Conservation (phyloP, 257 asterid genomes). For the Cruciata laevipes region DNA sequence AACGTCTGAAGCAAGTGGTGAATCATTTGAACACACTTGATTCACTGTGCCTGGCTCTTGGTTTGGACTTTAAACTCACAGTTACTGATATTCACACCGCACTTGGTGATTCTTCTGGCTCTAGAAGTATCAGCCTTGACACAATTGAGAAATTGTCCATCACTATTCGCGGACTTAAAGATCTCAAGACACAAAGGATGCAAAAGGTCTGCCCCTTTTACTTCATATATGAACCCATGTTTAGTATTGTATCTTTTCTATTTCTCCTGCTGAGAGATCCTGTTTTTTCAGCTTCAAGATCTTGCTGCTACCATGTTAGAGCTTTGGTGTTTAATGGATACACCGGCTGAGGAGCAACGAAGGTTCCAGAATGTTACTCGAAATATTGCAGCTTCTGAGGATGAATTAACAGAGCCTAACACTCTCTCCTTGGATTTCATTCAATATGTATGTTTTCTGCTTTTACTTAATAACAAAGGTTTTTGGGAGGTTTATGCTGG, state of each 20-base stretch:
- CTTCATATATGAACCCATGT: conserved; percentile 6
- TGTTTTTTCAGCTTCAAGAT: conserved; percentile 63
- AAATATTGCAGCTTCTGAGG: conserved; percentile 61
- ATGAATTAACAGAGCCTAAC: conserved; percentile 61
- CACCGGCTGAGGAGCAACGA: conserved; percentile 65
- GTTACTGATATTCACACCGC: conserved; percentile 51
- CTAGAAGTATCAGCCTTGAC: conserved; percentile 43
- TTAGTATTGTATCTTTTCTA: not conserved
- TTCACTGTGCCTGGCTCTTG: conserved; percentile 62
- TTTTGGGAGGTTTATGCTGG: not conserved
- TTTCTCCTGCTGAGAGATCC: conserved; percentile 9
- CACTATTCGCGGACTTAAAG: conserved; percentile 35
- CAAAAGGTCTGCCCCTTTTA: conserved; percentile 41
- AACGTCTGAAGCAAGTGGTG: conserved; percentile 56
- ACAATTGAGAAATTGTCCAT: conserved; percentile 49
- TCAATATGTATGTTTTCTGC: conserved; percentile 32
- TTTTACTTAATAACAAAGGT: conserved; percentile 1
- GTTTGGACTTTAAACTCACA: conserved; percentile 59
- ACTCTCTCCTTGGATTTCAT: conserved; percentile 52
- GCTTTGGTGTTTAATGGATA: conserved; percentile 89
- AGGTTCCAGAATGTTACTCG: conserved; percentile 52
- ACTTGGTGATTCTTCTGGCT: conserved; percentile 37
- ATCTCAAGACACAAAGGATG: conserved; percentile 62
- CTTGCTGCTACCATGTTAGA: conserved; percentile 76
- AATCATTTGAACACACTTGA: conserved; percentile 46